Conservation (phyloP, 2,329 filamentous ascomycete species). For the Calonectria montana region DNA sequence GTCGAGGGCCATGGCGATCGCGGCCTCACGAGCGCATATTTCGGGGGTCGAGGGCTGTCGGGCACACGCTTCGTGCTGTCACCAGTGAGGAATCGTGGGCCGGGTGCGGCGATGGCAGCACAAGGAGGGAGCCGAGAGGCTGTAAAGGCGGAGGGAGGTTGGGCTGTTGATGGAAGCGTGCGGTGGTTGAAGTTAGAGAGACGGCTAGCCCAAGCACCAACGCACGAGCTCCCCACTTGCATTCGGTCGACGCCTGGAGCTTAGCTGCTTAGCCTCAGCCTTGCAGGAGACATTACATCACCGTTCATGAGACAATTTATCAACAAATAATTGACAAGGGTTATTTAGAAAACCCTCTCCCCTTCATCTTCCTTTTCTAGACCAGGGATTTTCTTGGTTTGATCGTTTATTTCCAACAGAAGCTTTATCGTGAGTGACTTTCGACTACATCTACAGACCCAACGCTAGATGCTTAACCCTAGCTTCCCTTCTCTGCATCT, state of each 20-base stretch:
- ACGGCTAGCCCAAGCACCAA: slow-evolving; percentile 13
- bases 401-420: neutral
- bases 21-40: slow-evolving; percentile 37
- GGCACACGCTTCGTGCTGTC: neutral
- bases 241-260: slow-evolving; percentile 3
- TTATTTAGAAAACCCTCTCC: neutral
- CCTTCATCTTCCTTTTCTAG: slow-evolving; percentile 12
- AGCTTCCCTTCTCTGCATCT: neutral
- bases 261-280: slow-evolving; percentile 22
- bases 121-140: neutral
- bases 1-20: slow-evolving; percentile 51
- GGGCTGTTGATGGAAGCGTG: neutral
- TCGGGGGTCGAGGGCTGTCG: slow-evolving; percentile 20
- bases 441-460: slow-evolving; percentile 7
- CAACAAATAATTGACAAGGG: neutral
- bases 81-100: neutral
- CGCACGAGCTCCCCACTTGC: slow-evolving; percentile 27
- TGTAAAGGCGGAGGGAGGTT: slow-evolving; percentile 2
- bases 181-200: slow-evolving; percentile 25
- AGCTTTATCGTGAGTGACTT: neutral
- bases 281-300: slow-evolving; percentile 38
- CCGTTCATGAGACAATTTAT: slow-evolving; percentile 6
- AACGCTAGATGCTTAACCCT: neutral
- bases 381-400: neutral
- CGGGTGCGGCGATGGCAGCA: neutral